Percentiles rank a stretch among this genome's conserved stretches.
phyloP scores from a whole-genome alignment of 306 rosid species.

The Lotus japonicus region DNA sequence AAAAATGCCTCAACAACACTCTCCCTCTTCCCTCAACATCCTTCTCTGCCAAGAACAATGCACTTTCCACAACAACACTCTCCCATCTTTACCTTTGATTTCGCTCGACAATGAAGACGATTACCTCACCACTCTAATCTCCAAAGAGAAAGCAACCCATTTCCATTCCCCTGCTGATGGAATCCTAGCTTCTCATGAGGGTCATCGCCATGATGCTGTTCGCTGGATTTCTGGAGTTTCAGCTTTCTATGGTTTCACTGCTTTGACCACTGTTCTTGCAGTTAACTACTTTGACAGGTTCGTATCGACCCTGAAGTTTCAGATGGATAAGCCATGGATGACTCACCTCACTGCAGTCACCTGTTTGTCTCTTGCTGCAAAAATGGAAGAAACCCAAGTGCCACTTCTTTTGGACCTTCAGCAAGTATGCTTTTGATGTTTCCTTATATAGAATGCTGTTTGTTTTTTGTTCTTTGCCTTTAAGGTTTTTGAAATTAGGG shows the following conservation, averaged over 20 bases:
- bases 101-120: constrained; percentile 32
- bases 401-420: constrained; percentile 77
- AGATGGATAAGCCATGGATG: constrained; percentile 70
- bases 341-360: constrained; percentile 62
- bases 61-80: not conserved
- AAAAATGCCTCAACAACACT: no score
- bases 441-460: constrained; percentile 12
- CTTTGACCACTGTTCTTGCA: constrained; percentile 63
- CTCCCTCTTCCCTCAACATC: no score
- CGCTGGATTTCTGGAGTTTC: constrained; percentile 52
- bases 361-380: constrained; percentile 77
- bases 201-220: constrained; percentile 45
- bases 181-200: constrained; percentile 24
- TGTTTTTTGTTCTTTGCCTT: not conserved
- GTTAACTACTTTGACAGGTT: constrained; percentile 79
- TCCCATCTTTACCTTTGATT: constrained; percentile 21
- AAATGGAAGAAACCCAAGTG: constrained; percentile 67
- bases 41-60: no score
- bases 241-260: constrained; percentile 45
- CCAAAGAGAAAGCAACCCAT: constrained; percentile 46
- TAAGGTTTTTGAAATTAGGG: not conserved
- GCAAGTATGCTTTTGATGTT: constrained; percentile 28
- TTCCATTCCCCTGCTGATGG: constrained; percentile 20
- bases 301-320: constrained; percentile 31
- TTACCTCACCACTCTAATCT: constrained; percentile 45